Base-by-base conservation (phyloP, 2,329 filamentous ascomycete species). In the Claviceps africana region DNA sequence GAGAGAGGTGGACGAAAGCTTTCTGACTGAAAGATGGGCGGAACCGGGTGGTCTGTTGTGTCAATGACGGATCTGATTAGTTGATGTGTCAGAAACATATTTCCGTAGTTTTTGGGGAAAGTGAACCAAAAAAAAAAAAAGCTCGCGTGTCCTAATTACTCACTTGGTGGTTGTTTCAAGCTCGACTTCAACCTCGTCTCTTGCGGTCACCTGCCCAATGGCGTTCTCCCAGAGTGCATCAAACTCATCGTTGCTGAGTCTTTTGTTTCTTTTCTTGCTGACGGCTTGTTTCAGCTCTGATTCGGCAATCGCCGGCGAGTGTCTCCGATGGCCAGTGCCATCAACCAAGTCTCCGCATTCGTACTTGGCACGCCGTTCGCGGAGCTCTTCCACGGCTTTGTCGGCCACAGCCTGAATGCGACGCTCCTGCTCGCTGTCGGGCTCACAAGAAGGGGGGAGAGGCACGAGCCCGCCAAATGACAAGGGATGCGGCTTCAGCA, bases 391-490 rank as follows among this genome's bases (percentile, higher is more conserved):
- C 4, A 97, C 78, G 1, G 87, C 89, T 65, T 84, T 86, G 64
- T 97, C 85, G 8, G 90, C 88, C 17, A 98, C 88, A 21, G 84
- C 81, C 61, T 91, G 88, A 48, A 97, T 85, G 19, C 86, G 85
- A 40, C 88, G 82, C 8, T 85, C 88, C 67, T 95, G 96, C 62
- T 94, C 88, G 55, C 89, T 89, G 66, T 98, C 94, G 0, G 93
- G 86, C 68, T 96, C 91, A 67, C 93, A 98, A 4, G 88, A 90
- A 1, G 94, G 91, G 6, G 90, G 82, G 9, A 98, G 71, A 8
- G 93, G 93, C 5, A 97, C 63, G 3, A 94, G 63, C 0, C 93
- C 90, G 48, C 83, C 82, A 0, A 96, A 65, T 0, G 89, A 85
- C 22, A 97, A 73, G 1, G 91, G 90, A 64, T 97, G 91, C 1